A percentile compares a stretch with the other conserved stretches of the same genome.
Conservation (phyloP, 2,329 filamentous ascomycete species). For the Rhynchosporium secalis region DNA sequence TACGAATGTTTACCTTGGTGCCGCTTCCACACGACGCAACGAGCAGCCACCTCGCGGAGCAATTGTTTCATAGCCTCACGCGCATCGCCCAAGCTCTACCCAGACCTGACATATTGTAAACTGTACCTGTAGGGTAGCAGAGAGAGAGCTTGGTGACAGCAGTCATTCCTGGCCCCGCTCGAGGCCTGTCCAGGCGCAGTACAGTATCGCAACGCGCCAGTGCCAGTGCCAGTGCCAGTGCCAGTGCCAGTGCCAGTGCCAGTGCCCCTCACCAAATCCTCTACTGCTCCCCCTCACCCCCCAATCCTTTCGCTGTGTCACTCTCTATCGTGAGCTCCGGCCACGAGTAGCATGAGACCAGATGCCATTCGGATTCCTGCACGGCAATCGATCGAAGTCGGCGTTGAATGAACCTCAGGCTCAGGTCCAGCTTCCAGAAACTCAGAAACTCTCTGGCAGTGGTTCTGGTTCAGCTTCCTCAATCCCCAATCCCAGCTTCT, state of each 20-base stretch:
- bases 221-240: conserved; percentile 13
- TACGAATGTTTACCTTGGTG: background rate
- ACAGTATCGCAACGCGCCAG: background rate
- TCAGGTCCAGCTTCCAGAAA: conserved; percentile 16
- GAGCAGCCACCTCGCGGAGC: conserved; percentile 19
- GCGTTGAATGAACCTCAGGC: conserved; percentile 35
- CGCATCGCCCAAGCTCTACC: conserved; percentile 12
- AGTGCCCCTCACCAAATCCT: conserved; percentile 4
- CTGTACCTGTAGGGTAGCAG: conserved; percentile 14
- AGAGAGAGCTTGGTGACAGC: conserved; percentile 8
- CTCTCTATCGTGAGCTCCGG: conserved; percentile 33
- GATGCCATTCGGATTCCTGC: conserved; percentile 39
- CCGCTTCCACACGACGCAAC: conserved; percentile 7
- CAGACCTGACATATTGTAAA: background rate
- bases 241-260: conserved; percentile 15
- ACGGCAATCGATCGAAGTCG: conserved; percentile 40
- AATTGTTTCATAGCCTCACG: conserved; percentile 23
- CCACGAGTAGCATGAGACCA: conserved; percentile 30
- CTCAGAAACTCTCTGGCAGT: conserved; percentile 16
- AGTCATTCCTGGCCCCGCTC: conserved; percentile 10
- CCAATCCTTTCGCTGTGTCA: conserved; percentile 7
- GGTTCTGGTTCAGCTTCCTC: conserved; percentile 20
- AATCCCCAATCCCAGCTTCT: conserved; percentile 18
- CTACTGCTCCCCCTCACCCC: conserved; percentile 12
- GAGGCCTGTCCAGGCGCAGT: background rate